A percentile compares a stretch with the other conserved stretches of the same genome.
phyloP scores from a whole-genome alignment of 768 basidiomycete genomes.

The Basidioascus undulatus region DNA sequence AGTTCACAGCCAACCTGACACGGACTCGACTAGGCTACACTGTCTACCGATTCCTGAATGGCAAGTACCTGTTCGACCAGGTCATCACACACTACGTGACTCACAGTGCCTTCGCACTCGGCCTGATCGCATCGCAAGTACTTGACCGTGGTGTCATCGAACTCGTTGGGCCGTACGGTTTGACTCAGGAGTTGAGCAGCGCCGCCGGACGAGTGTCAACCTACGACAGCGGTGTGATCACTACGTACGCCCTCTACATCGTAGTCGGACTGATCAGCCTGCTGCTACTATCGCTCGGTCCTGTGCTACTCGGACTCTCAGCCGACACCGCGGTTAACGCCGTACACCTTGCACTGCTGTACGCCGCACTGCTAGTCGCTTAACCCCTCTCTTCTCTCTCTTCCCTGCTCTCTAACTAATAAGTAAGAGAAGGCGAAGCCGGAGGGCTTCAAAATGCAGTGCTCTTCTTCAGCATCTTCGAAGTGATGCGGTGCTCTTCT shows the following conservation, averaged over 20 bases:
- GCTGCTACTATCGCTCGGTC: no score
- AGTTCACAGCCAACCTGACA: constrained; percentile 6
- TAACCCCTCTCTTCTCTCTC: no score
- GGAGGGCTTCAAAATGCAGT: no score
- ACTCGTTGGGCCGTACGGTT: constrained; percentile 5
- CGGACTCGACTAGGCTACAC: constrained; percentile 4
- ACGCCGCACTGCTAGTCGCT: no score
- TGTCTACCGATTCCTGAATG: constrained; percentile 7
- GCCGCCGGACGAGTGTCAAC: background rate
- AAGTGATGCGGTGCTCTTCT: no score
- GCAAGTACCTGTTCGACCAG: constrained; percentile 6
- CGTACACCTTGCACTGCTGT: no score
- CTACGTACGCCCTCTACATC: no score
- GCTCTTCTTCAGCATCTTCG: no score
- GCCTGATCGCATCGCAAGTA: background rate
- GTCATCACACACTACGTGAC: constrained; percentile 1
- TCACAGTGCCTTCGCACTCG: background rate
- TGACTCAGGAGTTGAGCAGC: background rate
- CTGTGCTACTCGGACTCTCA: no score
- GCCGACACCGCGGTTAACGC: no score
- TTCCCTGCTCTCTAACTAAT: background rate
- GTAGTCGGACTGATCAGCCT: no score
- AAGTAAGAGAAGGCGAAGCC: no score
- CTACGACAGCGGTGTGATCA: background rate
- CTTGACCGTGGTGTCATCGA: constrained; percentile 5